phyloP scores from a whole-genome alignment of 208 protist species.

The Trichomonas tenax region DNA sequence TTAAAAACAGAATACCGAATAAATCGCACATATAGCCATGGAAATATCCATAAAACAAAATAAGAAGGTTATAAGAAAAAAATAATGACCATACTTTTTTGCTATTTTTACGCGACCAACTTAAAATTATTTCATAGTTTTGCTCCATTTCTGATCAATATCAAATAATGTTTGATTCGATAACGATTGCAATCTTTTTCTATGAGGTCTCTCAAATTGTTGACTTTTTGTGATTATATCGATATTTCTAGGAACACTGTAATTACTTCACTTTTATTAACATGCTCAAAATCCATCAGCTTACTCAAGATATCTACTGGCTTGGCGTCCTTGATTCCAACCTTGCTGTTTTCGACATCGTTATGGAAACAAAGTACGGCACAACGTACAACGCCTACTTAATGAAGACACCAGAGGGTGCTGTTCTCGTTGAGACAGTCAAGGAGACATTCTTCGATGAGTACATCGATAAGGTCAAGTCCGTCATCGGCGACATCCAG shows the following conservation, averaged over 20 bases:
- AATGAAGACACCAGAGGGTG: neutral
- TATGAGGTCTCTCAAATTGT: neutral
- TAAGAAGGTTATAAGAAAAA: no score
- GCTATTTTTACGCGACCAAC: neutral
- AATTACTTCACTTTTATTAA: neutral
- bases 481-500: neutral
- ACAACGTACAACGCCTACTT: conserved; percentile 9
- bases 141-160: neutral
- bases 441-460: neutral
- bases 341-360: neutral
- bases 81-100: no score
- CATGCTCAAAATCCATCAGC: neutral
- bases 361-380: conserved; percentile 16
- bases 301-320: neutral
- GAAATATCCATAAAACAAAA: no score
- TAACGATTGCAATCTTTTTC: neutral
- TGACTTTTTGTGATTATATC: neutral
- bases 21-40: no score
- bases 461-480: neutral
- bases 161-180: neutral
- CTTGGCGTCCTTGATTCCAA: neutral
- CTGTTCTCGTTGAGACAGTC: neutral
- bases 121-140: neutral
- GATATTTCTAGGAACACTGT: neutral
- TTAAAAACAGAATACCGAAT: no score